Percentiles rank a stretch among this genome's conserved stretches.
These are phyloP conservation scores for Exidia glandulosa DNA, from an alignment of 768 basidiomycete genomes.

Conservation along the genomic window DNA sequence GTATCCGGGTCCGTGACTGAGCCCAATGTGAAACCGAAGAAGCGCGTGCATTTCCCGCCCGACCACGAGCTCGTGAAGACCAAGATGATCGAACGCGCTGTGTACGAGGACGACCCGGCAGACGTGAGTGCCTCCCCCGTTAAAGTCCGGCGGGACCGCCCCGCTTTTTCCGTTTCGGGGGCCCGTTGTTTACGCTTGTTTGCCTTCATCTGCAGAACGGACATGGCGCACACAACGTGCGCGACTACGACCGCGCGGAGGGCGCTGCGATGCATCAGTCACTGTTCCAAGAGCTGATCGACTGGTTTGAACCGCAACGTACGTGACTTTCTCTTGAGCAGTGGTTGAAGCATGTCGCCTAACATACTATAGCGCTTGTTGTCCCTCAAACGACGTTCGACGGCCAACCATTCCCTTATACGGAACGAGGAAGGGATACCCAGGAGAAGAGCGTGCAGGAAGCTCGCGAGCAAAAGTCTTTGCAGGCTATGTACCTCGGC, in stretches of 20 bases:
- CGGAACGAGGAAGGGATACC: conserved; percentile 52
- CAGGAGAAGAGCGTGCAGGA: conserved; percentile 62
- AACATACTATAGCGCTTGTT: conserved; percentile 1
- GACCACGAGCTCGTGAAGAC: conserved; percentile 64
- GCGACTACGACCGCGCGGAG: conserved; percentile 81
- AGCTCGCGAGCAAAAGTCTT: conserved; percentile 64
- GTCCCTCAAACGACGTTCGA: conserved; percentile 27
- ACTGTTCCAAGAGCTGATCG: conserved; percentile 75
- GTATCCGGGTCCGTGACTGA: conserved; percentile 4
- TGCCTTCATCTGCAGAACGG: conserved; percentile 42
- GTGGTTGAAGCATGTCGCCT: background rate
- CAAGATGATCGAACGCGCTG: conserved; percentile 71
- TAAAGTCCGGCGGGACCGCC: conserved; percentile 16
- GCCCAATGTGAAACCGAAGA: conserved; percentile 40
- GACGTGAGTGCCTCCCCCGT: conserved; percentile 59
- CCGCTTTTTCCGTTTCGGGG: conserved; percentile 33
- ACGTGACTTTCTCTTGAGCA: conserved; percentile 13
- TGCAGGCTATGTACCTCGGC: conserved; percentile 65
- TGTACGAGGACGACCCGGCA: conserved; percentile 81
- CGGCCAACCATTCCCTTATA: conserved; percentile 10
- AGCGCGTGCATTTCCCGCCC: conserved; percentile 68
- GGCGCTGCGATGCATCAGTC: conserved; percentile 76
- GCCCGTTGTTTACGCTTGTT: conserved; percentile 38
- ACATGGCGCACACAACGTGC: conserved; percentile 58
- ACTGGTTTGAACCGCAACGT: conserved; percentile 77